phyloP scores from a whole-genome alignment of 129 eudicot genomes.

The Kitagawia praeruptora region DNA sequence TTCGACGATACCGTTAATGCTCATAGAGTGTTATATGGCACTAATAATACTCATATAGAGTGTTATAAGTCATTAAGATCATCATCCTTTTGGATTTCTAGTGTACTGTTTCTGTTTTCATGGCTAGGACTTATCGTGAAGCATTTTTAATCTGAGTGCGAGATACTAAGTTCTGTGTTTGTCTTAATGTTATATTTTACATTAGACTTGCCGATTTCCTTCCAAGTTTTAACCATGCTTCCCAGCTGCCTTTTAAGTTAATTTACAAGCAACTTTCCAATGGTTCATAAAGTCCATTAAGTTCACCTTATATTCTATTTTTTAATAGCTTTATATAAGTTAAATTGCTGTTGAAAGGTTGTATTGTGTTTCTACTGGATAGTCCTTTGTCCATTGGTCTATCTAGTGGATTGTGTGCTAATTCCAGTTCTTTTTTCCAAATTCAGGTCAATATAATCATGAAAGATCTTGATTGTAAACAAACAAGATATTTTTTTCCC shows the following conservation, averaged over 20 bases:
- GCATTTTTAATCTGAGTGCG: not conserved
- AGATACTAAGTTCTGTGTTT: conserved; percentile 5
- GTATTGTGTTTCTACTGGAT: not conserved
- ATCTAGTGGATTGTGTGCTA: not conserved
- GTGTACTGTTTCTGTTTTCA: not conserved
- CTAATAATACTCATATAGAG: not conserved
- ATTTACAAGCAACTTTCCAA: not conserved
- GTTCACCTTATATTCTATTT: not conserved
- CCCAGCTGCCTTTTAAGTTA: not conserved
- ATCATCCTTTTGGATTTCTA: not conserved
- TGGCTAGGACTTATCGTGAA: not conserved
- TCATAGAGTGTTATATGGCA: not conserved
- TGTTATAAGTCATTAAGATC: not conserved
- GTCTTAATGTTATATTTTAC: not conserved
- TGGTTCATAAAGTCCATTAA: not conserved
- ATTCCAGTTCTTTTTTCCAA: not conserved
- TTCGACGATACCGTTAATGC: conserved; percentile 6
- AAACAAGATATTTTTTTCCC: not conserved
- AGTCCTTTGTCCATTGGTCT: not conserved
- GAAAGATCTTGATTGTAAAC: not conserved
- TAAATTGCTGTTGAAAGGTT: not conserved
- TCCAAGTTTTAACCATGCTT: too few relatives aligned
- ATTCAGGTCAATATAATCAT: not conserved
- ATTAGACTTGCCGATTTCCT: not conserved
- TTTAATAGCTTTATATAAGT: not conserved